Conservation (phyloP, 1,284 basidiomycete genomes). For the Ustilago tritici region DNA sequence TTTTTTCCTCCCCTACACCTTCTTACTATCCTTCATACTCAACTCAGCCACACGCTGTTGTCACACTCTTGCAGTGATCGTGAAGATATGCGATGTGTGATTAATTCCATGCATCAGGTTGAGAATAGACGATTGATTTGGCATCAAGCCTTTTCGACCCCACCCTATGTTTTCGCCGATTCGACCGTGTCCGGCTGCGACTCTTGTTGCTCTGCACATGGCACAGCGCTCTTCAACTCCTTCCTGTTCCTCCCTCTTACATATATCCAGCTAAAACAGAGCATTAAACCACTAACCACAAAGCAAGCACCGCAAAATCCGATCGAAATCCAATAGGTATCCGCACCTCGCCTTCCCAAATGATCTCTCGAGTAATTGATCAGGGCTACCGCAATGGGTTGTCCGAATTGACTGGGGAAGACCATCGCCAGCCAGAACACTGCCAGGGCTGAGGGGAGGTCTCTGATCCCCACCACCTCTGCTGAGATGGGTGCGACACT, state of each 20-base stretch:
- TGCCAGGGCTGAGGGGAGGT: conserved; percentile 70
- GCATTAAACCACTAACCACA: conserved; percentile 56
- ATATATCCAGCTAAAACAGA: conserved; percentile 70
- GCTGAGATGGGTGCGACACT: conserved; percentile 69
- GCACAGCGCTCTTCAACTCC: conserved; percentile 12
- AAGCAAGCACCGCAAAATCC: conserved; percentile 70
- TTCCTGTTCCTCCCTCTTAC: conserved; percentile 20
- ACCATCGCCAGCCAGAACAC: conserved; percentile 70
- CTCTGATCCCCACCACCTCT: conserved; percentile 70
- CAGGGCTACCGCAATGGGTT: conserved; percentile 71
- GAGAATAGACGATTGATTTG: not conserved
- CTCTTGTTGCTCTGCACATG: conserved; percentile 2
- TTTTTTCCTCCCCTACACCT: not conserved
- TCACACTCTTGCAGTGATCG: not conserved
- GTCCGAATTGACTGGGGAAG: conserved; percentile 68
- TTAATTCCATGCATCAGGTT: not conserved
- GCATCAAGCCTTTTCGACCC: not conserved
- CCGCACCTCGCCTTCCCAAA: conserved; percentile 63
- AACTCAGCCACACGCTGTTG: not conserved
- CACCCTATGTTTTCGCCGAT: not conserved
- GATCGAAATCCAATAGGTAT: conserved; percentile 70
- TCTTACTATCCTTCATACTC: not conserved
- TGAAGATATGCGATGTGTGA: not conserved
- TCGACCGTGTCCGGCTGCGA: conserved; percentile 3
- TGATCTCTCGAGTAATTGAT: conserved; percentile 67